phyloP scores from a whole-genome alignment of 345 rosid genomes.

The Pseudoturritis turrita region DNA sequence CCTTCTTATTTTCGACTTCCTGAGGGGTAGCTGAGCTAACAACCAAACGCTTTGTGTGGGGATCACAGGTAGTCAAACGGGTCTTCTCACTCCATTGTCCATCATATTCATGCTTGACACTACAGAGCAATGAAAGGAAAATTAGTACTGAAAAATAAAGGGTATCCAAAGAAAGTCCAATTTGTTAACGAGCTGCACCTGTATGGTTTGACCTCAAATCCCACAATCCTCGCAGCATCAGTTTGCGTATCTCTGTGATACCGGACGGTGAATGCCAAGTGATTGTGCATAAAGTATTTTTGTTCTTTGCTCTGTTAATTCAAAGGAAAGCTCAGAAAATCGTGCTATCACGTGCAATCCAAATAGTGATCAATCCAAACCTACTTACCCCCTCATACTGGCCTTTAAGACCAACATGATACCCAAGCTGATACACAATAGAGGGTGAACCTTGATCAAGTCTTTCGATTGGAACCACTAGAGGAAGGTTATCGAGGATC shows the following conservation, averaged over 20 bases:
- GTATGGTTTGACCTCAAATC: slow-evolving; percentile 91
- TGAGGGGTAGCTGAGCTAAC: slow-evolving; percentile 83
- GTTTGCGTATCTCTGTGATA: slow-evolving; percentile 73
- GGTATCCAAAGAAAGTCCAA: neutral
- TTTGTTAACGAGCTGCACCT: slow-evolving; percentile 43
- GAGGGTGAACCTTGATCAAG: slow-evolving; percentile 58
- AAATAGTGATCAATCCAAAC: neutral
- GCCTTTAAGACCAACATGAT: slow-evolving; percentile 88
- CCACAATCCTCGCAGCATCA: slow-evolving; percentile 86
- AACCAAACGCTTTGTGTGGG: slow-evolving; percentile 67
- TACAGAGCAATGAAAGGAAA: slow-evolving; percentile 21
- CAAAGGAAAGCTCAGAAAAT: slow-evolving; percentile 16
- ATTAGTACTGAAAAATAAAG: neutral
- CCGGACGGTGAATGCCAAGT: slow-evolving; percentile 81
- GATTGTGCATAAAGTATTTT: slow-evolving; percentile 85
- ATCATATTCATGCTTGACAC: slow-evolving; percentile 82
- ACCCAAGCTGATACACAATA: slow-evolving; percentile 80
- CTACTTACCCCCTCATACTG: slow-evolving; percentile 75
- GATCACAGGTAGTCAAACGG: slow-evolving; percentile 81
- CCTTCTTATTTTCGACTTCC: slow-evolving; percentile 73
- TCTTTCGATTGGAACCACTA: slow-evolving; percentile 77
- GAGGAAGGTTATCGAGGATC: slow-evolving; percentile 97
- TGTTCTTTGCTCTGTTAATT: slow-evolving; percentile 73
- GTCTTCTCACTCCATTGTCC: slow-evolving; percentile 69
- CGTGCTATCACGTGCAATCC: neutral